phyloP scores from a whole-genome alignment of 495 filamentous ascomycete genomes.

The Penicillium steckii region DNA sequence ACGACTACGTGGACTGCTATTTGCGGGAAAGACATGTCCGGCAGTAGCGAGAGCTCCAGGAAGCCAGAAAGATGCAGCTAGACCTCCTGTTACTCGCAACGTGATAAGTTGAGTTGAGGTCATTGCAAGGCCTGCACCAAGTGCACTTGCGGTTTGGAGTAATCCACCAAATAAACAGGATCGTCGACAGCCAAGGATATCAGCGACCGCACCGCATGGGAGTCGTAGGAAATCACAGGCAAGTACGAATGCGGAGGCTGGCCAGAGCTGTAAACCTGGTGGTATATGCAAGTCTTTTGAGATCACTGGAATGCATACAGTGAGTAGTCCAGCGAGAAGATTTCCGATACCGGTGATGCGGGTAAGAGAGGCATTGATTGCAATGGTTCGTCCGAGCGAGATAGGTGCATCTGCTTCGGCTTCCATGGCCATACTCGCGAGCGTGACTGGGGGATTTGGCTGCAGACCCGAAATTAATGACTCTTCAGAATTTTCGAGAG shows the following conservation, averaged over 20 bases:
- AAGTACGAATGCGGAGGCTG: constrained; percentile 9
- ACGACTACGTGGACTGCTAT: constrained; percentile 28
- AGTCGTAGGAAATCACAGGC: constrained; percentile 39
- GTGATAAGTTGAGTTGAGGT: constrained; percentile 43
- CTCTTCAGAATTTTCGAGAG: no score
- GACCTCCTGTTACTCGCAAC: constrained; percentile 43
- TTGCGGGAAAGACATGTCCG: constrained; percentile 25
- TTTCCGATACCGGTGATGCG: constrained; percentile 13
- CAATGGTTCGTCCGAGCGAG: no score
- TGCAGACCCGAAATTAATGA: no score
- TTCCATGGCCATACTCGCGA: no score
- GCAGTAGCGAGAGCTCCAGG: constrained; percentile 44
- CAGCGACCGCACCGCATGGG: constrained; percentile 43
- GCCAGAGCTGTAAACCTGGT: constrained; percentile 8
- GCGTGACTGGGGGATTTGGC: no score
- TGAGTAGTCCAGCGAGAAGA: constrained; percentile 6
- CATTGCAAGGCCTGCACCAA: constrained; percentile 38
- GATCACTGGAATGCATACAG: constrained; percentile 13
- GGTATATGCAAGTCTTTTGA: constrained; percentile 9
- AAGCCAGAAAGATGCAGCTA: constrained; percentile 26
- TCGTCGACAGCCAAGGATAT: constrained; percentile 38
- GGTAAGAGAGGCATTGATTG: constrained; percentile 8
- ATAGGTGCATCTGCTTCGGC: no score
- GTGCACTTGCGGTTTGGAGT: constrained; percentile 33
- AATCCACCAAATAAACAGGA: constrained; percentile 39